Conservation (phyloP, 106 monocot species). For the Dioscorea alata region DNA sequence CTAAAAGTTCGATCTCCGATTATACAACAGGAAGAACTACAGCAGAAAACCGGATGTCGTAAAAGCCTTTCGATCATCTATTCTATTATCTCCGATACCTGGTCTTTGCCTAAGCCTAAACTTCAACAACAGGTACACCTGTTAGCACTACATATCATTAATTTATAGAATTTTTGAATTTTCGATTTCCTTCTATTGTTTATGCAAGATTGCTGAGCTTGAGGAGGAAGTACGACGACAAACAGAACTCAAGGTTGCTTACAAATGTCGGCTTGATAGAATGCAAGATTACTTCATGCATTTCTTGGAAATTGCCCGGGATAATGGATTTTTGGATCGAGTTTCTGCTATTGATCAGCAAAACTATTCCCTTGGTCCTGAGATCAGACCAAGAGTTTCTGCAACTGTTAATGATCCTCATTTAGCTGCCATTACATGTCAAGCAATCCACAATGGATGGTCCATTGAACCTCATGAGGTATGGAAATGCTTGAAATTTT, state of each 20-base stretch:
- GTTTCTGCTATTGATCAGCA: constrained; percentile 1
- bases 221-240: constrained; percentile 19
- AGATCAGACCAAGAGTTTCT: background rate
- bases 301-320: constrained; percentile 20
- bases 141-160: background rate
- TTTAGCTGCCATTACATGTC: constrained; percentile 9
- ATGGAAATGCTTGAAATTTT: background rate
- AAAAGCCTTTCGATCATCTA: constrained; percentile 5
- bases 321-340: constrained; percentile 17
- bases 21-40: background rate
- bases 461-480: constrained; percentile 37
- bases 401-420: background rate
- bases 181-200: background rate
- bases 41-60: constrained; percentile 3
- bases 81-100: constrained; percentile 9
- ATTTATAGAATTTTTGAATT: background rate
- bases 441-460: constrained; percentile 34
- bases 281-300: constrained; percentile 26
- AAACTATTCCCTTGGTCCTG: background rate
- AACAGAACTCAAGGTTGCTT: constrained; percentile 16
- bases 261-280: constrained; percentile 19
- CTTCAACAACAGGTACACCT: constrained; percentile 10
- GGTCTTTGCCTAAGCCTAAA: background rate
- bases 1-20: background rate
- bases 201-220: constrained; percentile 15